These are phyloP conservation scores for Pulveroboletus frians DNA, from an alignment of 768 basidiomycete species.

Conservation along the genomic window DNA sequence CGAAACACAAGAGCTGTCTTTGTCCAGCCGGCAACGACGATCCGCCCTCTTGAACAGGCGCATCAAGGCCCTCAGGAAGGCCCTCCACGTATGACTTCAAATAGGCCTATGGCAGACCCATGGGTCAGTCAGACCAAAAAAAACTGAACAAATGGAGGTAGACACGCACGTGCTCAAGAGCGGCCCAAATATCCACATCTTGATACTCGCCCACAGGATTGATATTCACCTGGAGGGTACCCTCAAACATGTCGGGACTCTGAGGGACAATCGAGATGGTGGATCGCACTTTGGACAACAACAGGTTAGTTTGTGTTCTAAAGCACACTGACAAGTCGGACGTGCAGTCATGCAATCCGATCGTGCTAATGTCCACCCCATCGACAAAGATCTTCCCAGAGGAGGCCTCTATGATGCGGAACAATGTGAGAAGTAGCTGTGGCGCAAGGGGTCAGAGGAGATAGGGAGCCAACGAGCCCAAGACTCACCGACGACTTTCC, in stretches of 20 bases:
- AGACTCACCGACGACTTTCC: slow-evolving; percentile 66
- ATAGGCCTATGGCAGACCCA: slow-evolving; percentile 42
- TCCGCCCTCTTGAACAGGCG: slow-evolving; percentile 71
- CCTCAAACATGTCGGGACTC: slow-evolving; percentile 64
- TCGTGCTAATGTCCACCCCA: slow-evolving; percentile 66
- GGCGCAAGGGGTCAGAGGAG: neutral
- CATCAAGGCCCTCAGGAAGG: slow-evolving; percentile 64
- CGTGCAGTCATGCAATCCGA: slow-evolving; percentile 61
- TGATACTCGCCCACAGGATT: slow-evolving; percentile 73
- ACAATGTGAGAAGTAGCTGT: slow-evolving; percentile 63
- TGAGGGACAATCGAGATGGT: slow-evolving; percentile 86
- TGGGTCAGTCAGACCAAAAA: neutral
- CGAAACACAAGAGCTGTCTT: slow-evolving; percentile 83
- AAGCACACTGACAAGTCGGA: neutral
- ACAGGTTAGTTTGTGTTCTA: neutral
- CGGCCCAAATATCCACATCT: slow-evolving; percentile 84
- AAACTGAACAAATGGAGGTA: too few relatives aligned
- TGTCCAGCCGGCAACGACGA: slow-evolving; percentile 82
- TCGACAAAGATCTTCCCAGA: slow-evolving; percentile 69
- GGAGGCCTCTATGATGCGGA: slow-evolving; percentile 71
- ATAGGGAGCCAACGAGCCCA: neutral
- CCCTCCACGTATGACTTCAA: slow-evolving; percentile 64
- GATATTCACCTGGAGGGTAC: slow-evolving; percentile 79
- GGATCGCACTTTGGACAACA: slow-evolving; percentile 49
- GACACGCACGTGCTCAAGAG: slow-evolving; percentile 57